phyloP scores from a whole-genome alignment of 2,329 filamentous ascomycete genomes.

The Aureobasidium mangrovei region DNA sequence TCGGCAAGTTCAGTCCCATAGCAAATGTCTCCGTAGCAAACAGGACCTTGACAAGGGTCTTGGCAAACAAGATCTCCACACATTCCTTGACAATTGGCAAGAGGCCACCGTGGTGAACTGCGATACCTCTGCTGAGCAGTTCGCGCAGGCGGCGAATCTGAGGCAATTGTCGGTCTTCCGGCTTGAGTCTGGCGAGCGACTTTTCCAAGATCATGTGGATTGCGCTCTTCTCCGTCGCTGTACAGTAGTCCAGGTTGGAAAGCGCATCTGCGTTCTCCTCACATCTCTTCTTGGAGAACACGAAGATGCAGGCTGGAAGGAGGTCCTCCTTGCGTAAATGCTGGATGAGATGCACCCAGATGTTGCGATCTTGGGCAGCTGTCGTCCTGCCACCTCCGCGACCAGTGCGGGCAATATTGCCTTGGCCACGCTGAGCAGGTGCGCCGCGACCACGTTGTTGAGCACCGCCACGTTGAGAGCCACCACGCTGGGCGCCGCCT shows the following conservation, averaged over 20 bases:
- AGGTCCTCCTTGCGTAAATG: slow-evolving; percentile 79
- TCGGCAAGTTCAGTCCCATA: slow-evolving; percentile 94
- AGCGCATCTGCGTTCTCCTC: slow-evolving; percentile 95
- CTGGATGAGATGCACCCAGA: slow-evolving; percentile 94
- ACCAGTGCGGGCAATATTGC: slow-evolving; percentile 85
- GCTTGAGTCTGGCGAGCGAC: slow-evolving; percentile 81
- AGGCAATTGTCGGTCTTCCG: slow-evolving; percentile 80
- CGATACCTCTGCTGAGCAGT: slow-evolving; percentile 77
- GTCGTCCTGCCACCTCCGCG: slow-evolving; percentile 79
- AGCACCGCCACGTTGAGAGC: slow-evolving; percentile 36
- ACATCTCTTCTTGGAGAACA: slow-evolving; percentile 96
- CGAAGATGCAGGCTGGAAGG: slow-evolving; percentile 90
- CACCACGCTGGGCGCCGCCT: slow-evolving; percentile 39
- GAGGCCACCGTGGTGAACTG: slow-evolving; percentile 90
- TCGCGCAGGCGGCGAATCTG: slow-evolving; percentile 86
- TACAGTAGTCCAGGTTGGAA: slow-evolving; percentile 91
- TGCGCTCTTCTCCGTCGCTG: slow-evolving; percentile 84
- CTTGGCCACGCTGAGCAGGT: slow-evolving; percentile 50
- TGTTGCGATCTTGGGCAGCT: slow-evolving; percentile 85
- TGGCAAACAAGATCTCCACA: slow-evolving; percentile 92
- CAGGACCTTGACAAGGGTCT: slow-evolving; percentile 88
- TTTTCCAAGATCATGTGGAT: slow-evolving; percentile 98
- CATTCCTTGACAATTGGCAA: slow-evolving; percentile 96
- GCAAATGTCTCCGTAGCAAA: slow-evolving; percentile 98
- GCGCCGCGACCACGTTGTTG: slow-evolving; percentile 49